These are phyloP conservation scores for Neurospora sp. DNA, from an alignment of 495 filamentous ascomycete genomes.

Conservation along the genomic window DNA sequence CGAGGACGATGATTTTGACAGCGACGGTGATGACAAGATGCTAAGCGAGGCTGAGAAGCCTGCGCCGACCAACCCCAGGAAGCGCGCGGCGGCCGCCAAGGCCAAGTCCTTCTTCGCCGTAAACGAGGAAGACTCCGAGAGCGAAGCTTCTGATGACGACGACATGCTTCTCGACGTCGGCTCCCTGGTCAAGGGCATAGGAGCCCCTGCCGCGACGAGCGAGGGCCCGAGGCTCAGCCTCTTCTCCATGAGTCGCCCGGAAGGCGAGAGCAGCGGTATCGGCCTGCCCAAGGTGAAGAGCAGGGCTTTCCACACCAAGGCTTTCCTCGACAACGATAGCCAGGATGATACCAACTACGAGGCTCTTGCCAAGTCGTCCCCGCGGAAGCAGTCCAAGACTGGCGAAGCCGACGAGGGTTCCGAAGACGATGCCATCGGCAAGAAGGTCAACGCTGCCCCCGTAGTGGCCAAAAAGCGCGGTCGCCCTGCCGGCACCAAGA, in stretches of 20 bases:
- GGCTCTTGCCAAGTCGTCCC: slow-evolving; percentile 54
- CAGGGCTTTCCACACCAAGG: slow-evolving; percentile 35
- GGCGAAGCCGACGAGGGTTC: slow-evolving; percentile 52
- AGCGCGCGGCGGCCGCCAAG: slow-evolving; percentile 8
- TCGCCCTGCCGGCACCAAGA: slow-evolving; percentile 39
- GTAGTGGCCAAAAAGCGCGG: slow-evolving; percentile 44
- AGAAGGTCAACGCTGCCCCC: slow-evolving; percentile 31
- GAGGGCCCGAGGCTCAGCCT: slow-evolving; percentile 49
- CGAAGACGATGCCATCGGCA: slow-evolving; percentile 44
- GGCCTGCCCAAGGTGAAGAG: slow-evolving; percentile 39
- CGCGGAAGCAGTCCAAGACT: slow-evolving; percentile 42
- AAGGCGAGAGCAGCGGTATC: slow-evolving; percentile 21
- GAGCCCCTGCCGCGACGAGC: slow-evolving; percentile 34
- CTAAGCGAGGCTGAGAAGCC: neutral
- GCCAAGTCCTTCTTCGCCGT: slow-evolving; percentile 12
- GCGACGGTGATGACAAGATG: neutral
- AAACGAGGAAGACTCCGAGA: slow-evolving; percentile 33
- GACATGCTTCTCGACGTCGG: slow-evolving; percentile 77
- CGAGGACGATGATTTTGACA: slow-evolving; percentile 1
- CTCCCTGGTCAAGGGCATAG: slow-evolving; percentile 84
- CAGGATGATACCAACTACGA: slow-evolving; percentile 81
- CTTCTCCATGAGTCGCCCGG: slow-evolving; percentile 64
- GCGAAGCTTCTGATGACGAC: slow-evolving; percentile 34
- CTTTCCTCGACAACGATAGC: slow-evolving; percentile 44
- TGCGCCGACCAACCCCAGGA: neutral